These are phyloP conservation scores for Chalciporus piperatus DNA, from an alignment of 768 basidiomycete genomes.

Conservation along the genomic window DNA sequence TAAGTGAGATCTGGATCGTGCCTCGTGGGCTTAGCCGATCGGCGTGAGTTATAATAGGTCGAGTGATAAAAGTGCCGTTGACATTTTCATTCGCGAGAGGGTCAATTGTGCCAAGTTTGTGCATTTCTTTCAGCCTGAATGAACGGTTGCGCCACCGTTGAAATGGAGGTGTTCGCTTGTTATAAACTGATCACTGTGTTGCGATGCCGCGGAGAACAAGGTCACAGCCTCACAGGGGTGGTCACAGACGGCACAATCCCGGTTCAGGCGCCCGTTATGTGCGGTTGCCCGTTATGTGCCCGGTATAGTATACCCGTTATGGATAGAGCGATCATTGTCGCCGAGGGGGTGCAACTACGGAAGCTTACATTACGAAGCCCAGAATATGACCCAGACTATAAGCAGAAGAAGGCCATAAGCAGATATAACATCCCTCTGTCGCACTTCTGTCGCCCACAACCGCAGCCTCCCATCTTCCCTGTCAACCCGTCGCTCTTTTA, in stretches of 20 bases:
- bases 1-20: background rate
- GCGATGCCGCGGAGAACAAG: no score
- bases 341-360: no score
- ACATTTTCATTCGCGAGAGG: background rate
- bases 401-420: background rate
- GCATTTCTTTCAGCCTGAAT: background rate
- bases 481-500: slow-evolving; percentile 14
- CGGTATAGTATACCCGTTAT: no score
- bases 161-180: no score
- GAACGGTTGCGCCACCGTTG: background rate
- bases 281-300: no score
- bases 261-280: no score
- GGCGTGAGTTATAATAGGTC: no score
- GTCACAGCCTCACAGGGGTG: no score
- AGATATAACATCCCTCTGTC: slow-evolving; percentile 18
- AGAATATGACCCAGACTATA: no score
- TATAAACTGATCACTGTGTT: background rate
- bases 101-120: background rate
- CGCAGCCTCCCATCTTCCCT: background rate
- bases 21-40: background rate
- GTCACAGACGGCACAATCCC: no score
- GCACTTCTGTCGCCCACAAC: background rate
- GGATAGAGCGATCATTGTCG: no score
- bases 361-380: no score
- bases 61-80: background rate